Evolutionary conservation across 176 grass and related monocot species (phyloP), one percentile per base, ranked within the genome.

Genomic region (Areca catechu): DNA sequence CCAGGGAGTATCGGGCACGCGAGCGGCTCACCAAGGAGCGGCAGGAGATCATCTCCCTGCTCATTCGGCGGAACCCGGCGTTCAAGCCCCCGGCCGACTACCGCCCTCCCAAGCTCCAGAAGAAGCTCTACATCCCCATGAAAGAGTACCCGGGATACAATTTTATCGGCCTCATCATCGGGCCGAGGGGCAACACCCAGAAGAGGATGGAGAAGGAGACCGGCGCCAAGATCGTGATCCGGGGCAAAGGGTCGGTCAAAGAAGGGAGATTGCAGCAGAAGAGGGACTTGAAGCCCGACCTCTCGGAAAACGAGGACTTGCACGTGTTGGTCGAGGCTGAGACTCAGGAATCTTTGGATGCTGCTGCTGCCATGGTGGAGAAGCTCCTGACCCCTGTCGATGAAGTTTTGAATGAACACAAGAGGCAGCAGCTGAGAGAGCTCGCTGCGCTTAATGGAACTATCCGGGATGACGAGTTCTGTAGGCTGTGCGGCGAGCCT

Each of bases 121-220:
- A 92, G 84, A 98, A 98, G 54, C 78, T 98, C 20, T 98, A 85
- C 66, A 92, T 98, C 66, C 93, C 88, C 20, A 88, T 96, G 84
- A 92, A 98, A 73, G 93, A 92, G 63, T 98, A 85, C 60, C 93
- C 88, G 0, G 93, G 88, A 14, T 92, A 89, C 63, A 98, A 98
- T 66, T 98, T 98, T 19, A 98, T 98, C 1, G 87, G 93, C 0
- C 76, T 98, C 60, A 98, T 98, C 49, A 98, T 98, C 0, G 87
- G 87, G 0, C 93, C 87, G 1, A 74, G 87, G 1, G 93, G 93
- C 12, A 92, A 92, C 76, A 98, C 87, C 0, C 87, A 98, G 74
- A 98, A 98, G 81, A 69, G 93, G 30, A 98, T 98, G 93, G 93
- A 92, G 84, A 98, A 88, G 70, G 93, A 98, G 77, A 98, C 93